Conservation (phyloP, 2,329 filamentous ascomycete species). For the Xylariales sp. region DNA sequence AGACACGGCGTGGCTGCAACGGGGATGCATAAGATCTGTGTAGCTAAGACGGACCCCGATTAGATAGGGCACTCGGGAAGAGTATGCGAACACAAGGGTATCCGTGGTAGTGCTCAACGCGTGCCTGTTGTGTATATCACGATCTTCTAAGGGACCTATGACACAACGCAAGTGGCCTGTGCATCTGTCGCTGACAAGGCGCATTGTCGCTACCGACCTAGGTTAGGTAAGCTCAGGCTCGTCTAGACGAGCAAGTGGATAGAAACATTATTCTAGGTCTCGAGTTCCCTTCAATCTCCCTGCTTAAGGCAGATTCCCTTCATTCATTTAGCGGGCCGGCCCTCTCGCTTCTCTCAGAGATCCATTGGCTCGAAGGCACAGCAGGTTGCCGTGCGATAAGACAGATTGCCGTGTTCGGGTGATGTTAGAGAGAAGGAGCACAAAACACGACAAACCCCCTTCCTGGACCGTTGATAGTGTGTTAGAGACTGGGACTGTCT, state of each 20-base stretch:
- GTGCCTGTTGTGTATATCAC: neutral
- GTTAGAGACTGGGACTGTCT: neutral
- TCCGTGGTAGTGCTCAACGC: neutral
- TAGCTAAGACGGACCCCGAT: neutral
- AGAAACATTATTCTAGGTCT: neutral
- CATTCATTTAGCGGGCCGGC: slow-evolving; percentile 23
- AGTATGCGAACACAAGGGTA: neutral
- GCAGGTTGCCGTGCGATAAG: slow-evolving; percentile 34
- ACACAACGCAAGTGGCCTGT: neutral
- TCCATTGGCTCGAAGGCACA: slow-evolving; percentile 33
- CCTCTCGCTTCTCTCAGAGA: slow-evolving; percentile 33
- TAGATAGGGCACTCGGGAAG: neutral
- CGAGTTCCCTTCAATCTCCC: neutral
- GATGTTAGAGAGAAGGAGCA: slow-evolving; percentile 22
- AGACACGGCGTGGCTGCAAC: neutral
- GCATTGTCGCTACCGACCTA: neutral
- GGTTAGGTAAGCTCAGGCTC: neutral
- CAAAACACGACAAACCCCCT: slow-evolving; percentile 6
- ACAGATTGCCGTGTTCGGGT: slow-evolving; percentile 33
- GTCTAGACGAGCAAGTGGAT: neutral
- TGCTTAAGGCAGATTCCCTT: neutral
- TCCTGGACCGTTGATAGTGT: slow-evolving; percentile 1
- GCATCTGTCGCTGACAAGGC: neutral
- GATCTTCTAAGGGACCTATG: too few species aligned
- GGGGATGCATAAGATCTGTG: neutral